Percentiles rank a stretch among this genome's conserved stretches.
These are phyloP conservation scores for Eucalyptus shirleyi DNA, from an alignment of 345 rosid genomes.

Conservation along the genomic window DNA sequence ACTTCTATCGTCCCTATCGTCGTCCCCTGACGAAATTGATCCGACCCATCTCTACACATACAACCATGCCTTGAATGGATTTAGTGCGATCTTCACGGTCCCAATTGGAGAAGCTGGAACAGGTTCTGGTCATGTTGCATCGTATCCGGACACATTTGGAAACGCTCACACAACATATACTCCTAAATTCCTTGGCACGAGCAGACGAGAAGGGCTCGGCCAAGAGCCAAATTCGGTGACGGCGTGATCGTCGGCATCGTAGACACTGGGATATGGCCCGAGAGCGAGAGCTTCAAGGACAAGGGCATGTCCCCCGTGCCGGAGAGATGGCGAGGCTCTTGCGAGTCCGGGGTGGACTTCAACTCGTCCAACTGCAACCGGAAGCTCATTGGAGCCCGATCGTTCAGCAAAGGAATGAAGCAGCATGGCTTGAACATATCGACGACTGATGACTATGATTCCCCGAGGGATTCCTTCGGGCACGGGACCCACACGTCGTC, in stretches of 20 bases:
- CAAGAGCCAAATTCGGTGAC: constrained; percentile 19
- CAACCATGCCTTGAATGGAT: constrained; percentile 29
- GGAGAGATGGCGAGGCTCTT: constrained; percentile 20
- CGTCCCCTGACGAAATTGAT: constrained; percentile 1
- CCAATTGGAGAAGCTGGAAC: constrained; percentile 18
- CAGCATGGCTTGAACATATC: constrained; percentile 11
- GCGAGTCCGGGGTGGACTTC: constrained; percentile 26
- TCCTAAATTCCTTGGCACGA: constrained; percentile 24
- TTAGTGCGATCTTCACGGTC: constrained; percentile 26
- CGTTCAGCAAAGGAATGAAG: constrained; percentile 36
- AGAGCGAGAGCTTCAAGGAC: constrained; percentile 32
- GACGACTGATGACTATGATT: constrained; percentile 23
- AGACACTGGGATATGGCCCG: constrained; percentile 38
- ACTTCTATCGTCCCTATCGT: constrained; percentile 15
- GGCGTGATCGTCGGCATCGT: constrained; percentile 30
- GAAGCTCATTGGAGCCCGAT: constrained; percentile 32
- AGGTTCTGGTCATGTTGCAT: constrained; percentile 17
- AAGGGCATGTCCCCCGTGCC: constrained; percentile 31
- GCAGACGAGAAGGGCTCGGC: constrained; percentile 19
- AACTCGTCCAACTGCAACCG: constrained; percentile 28
- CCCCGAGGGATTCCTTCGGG: constrained; percentile 34
- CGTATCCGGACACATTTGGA: constrained; percentile 27
- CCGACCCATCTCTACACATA: constrained; percentile 37
- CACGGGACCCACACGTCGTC: constrained; percentile 44
- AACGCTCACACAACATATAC: constrained; percentile 21